Percentiles rank a stretch among this genome's conserved stretches.
These are phyloP conservation scores for Cryptococcus sp. DNA, from an alignment of 1,284 basidiomycete species.

Conservation along the genomic window DNA sequence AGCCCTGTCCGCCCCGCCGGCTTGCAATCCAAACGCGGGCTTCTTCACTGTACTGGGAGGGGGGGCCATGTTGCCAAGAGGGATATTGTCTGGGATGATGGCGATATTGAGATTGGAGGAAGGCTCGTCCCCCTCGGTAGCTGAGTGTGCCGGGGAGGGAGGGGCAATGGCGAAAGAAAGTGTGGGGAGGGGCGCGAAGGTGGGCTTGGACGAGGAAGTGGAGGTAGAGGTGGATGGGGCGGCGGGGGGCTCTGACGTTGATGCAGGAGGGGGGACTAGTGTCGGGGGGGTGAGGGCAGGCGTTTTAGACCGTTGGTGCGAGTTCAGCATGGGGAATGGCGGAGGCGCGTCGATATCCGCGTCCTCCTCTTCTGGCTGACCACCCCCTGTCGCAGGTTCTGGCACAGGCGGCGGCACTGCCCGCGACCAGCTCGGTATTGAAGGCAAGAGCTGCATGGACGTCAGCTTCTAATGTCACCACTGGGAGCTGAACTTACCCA, in stretches of 20 bases:
- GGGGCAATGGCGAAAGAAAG: conserved; percentile 49
- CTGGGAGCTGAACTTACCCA: conserved; percentile 24
- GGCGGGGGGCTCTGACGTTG: conserved; percentile 7
- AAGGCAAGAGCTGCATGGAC: conserved; percentile 11
- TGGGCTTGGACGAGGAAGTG: background rate
- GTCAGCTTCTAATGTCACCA: background rate
- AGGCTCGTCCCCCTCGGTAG: conserved; percentile 51
- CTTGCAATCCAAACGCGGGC: conserved; percentile 40
- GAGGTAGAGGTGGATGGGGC: conserved; percentile 24
- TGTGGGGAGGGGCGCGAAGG: conserved; percentile 18
- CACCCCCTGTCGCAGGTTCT: background rate
- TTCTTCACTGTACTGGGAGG: conserved; percentile 38
- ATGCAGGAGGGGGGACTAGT: conserved; percentile 11
- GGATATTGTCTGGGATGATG: conserved; percentile 36
- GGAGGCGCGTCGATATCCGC: conserved; percentile 70
- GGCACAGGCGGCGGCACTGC: conserved; percentile 6
- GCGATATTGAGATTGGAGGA: conserved; percentile 45
- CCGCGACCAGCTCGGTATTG: conserved; percentile 28
- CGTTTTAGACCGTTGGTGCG: conserved; percentile 67
- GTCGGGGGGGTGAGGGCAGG: conserved; percentile 21
- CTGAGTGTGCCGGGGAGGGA: conserved; percentile 57
- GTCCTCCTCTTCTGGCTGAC: conserved; percentile 51
- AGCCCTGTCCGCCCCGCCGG: conserved; percentile 24
- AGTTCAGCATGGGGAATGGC: conserved; percentile 74
- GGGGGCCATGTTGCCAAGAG: conserved; percentile 43